phyloP scores from a whole-genome alignment of 495 filamentous ascomycete genomes.

The Aspergillus taichungensis region DNA sequence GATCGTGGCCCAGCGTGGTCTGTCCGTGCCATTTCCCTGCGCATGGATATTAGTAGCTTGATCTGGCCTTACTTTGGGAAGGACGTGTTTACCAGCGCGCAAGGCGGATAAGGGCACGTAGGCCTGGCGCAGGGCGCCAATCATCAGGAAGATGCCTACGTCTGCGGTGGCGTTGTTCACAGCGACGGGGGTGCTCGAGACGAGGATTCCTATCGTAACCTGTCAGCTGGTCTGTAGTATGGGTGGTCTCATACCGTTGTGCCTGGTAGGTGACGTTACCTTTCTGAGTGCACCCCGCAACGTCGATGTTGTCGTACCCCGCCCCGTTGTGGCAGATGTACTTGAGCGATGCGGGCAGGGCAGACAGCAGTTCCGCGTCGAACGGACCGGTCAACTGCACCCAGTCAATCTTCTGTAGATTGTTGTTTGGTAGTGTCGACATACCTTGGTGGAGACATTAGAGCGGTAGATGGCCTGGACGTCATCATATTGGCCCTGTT shows the following conservation, averaged over 20 bases:
- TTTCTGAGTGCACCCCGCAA: conserved; percentile 54
- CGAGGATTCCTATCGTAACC: conserved; percentile 40
- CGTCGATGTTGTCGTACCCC: conserved; percentile 76
- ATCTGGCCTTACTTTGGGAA: not conserved
- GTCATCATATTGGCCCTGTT: conserved; percentile 46
- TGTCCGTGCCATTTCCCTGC: conserved; percentile 43
- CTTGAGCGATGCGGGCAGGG: conserved; percentile 55
- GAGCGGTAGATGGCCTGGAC: conserved; percentile 51
- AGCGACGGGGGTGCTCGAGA: conserved; percentile 59
- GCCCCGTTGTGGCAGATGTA: conserved; percentile 84
- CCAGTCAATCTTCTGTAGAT: not conserved
- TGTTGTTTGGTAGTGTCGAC: not conserved
- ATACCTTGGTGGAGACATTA: conserved; percentile 48
- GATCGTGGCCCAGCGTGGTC: conserved; percentile 53
- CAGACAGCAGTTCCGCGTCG: conserved; percentile 47
- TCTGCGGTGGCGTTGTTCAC: conserved; percentile 68
- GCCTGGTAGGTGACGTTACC: conserved; percentile 14
- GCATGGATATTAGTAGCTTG: not conserved
- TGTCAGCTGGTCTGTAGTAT: not conserved
- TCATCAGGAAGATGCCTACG: conserved; percentile 60
- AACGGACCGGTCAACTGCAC: conserved; percentile 50
- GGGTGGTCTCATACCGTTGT: too few species aligned
- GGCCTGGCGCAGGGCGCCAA: conserved; percentile 58
- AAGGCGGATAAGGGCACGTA: conserved; percentile 55
- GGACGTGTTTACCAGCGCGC: conserved; percentile 41